Conservation (phyloP, 495 filamentous ascomycete genomes). For the Mytilinidion resinicola region DNA sequence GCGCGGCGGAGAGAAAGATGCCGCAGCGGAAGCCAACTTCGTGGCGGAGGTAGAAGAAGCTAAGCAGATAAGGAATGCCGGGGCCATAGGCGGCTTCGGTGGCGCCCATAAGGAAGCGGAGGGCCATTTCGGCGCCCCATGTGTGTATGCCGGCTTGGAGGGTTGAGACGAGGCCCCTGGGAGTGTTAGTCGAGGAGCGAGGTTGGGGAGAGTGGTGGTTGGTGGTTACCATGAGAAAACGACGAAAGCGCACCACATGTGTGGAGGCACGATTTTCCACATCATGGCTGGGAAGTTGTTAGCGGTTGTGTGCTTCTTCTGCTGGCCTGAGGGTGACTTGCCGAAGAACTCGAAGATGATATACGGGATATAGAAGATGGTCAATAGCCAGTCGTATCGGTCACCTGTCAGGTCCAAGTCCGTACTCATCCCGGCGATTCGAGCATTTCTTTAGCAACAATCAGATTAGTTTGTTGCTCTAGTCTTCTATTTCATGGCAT, state of each 20-base stretch:
- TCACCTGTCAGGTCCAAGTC: slow-evolving; percentile 49
- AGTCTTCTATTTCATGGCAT: background rate
- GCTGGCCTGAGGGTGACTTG: too few species aligned
- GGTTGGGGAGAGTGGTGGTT: too few species aligned
- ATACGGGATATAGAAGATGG: slow-evolving; percentile 65
- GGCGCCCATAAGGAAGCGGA: slow-evolving; percentile 23
- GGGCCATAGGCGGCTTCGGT: slow-evolving; percentile 35
- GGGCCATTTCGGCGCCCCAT: slow-evolving; percentile 19
- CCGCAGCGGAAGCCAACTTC: slow-evolving; percentile 73
- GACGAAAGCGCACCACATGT: slow-evolving; percentile 40
- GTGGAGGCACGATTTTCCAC: slow-evolving; percentile 48
- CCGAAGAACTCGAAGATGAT: slow-evolving; percentile 70
- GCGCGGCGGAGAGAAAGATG: slow-evolving; percentile 70
- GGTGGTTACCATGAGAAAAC: slow-evolving; percentile 18
- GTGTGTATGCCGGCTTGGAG: slow-evolving; percentile 52
- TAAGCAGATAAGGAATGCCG: slow-evolving; percentile 65
- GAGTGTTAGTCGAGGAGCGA: slow-evolving; percentile 26
- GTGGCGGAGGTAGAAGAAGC: slow-evolving; percentile 76
- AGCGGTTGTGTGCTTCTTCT: too few species aligned
- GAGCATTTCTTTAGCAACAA: slow-evolving; percentile 38
- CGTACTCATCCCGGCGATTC: slow-evolving; percentile 61
- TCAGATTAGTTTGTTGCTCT: too few species aligned
- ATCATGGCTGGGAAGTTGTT: too few species aligned
- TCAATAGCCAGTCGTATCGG: slow-evolving; percentile 62
- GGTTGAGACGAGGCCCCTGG: slow-evolving; percentile 63